phyloP scores from a whole-genome alignment of 2,329 filamentous ascomycete species.

The Aspergillus fumigatus region DNA sequence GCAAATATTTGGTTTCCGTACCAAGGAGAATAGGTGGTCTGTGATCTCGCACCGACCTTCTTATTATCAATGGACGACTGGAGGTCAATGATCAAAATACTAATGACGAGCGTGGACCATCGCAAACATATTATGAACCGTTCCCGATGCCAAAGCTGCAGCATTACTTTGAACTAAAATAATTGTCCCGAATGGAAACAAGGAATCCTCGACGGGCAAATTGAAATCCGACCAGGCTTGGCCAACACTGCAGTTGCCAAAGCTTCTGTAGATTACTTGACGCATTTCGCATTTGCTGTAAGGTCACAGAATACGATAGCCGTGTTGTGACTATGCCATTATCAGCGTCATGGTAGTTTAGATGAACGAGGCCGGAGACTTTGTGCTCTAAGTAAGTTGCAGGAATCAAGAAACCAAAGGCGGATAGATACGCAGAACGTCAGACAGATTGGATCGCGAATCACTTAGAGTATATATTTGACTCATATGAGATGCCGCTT shows the following conservation, averaged over 20 bases:
- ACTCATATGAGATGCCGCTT: not conserved
- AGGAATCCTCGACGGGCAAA: slow-evolving; percentile 1
- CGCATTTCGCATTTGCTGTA: not conserved
- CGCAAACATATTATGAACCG: not conserved
- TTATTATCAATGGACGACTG: not conserved
- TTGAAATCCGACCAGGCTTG: not conserved
- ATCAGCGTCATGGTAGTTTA: not conserved
- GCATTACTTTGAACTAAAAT: not conserved
- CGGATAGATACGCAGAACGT: not conserved
- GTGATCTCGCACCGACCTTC: not conserved
- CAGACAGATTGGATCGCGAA: not conserved
- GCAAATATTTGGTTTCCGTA: not conserved
- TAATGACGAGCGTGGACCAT: not conserved
- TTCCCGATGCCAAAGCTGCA: not conserved
- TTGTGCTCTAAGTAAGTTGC: not conserved
- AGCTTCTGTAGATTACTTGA: not conserved
- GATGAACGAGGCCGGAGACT: not conserved
- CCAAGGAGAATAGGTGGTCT: not conserved
- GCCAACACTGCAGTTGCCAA: not conserved
- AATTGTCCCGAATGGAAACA: not conserved
- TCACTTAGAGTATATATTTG: not conserved
- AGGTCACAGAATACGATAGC: not conserved
- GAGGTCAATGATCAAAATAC: not conserved
- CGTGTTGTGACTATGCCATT: not conserved
- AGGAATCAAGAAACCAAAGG: not conserved